Evolutionary conservation across 2,329 filamentous ascomycete genomes (phyloP).

Genomic region (Fusarium subglutinans): DNA sequence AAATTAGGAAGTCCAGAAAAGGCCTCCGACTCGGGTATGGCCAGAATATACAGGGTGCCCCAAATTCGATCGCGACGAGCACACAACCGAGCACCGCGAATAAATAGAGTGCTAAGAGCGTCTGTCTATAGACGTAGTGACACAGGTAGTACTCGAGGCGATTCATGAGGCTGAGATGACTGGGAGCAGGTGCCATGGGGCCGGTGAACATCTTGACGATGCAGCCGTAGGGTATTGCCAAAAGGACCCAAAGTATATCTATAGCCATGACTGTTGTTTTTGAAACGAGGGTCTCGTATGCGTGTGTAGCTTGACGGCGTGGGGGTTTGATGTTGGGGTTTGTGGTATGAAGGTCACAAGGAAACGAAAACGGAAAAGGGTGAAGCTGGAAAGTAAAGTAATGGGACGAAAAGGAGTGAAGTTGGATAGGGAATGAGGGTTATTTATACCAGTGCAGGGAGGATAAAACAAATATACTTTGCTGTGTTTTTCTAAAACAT

Average conservation of each 20-base stretch:
- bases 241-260: not conserved
- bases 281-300: not conserved
- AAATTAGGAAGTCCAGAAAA: not conserved
- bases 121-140: not conserved
- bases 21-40: accelerated
- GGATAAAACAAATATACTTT: not conserved
- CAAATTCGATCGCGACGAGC: not conserved
- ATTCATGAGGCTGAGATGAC: not conserved
- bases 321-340: not conserved
- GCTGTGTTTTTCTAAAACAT: not conserved
- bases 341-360: not conserved
- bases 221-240: not conserved
- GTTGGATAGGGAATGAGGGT: not conserved
- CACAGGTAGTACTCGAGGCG: not conserved
- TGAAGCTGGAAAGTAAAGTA: not conserved
- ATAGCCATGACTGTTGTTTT: not conserved
- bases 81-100: accelerated
- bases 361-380: not conserved
- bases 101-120: accelerated
- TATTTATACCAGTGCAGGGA: not conserved
- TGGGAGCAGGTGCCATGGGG: not conserved
- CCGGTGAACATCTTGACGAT: not conserved
- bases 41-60: not conserved
- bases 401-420: not conserved
- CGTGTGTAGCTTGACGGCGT: not conserved